These are phyloP conservation scores for Coemansia reversa DNA, from an alignment of 192 early-diverging fungal genomes.

Conservation along the genomic window DNA sequence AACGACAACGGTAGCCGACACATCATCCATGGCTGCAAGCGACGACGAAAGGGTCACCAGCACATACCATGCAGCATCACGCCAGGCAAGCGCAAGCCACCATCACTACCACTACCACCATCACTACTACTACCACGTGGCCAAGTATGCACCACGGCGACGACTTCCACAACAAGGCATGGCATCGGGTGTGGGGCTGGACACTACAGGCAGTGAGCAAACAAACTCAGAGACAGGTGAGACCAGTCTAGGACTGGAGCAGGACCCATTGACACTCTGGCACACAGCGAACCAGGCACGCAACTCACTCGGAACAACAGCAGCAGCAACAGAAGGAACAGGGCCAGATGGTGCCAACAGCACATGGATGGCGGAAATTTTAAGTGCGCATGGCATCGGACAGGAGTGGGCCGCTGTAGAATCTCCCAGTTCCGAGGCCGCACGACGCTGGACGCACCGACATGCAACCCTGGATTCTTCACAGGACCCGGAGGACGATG, in stretches of 20 bases:
- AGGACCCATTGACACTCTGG: conserved; percentile 36
- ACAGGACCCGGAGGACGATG: conserved; percentile 20
- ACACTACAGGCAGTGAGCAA: not conserved
- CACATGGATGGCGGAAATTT: conserved; percentile 34
- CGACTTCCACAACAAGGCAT: conserved; percentile 9
- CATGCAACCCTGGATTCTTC: conserved; percentile 33
- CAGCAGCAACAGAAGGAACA: not conserved
- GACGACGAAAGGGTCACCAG: conserved; percentile 12
- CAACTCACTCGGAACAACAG: not conserved
- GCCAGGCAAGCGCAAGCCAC: conserved; percentile 7
- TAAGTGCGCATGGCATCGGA: conserved; percentile 30
- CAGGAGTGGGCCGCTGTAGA: conserved; percentile 24
- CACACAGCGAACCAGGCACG: conserved; percentile 16
- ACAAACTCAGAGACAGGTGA: not conserved
- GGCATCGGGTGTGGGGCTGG: not conserved
- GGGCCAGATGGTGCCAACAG: not conserved
- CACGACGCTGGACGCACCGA: conserved; percentile 27
- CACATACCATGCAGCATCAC: not conserved
- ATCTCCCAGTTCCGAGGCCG: conserved; percentile 11
- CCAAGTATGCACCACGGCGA: conserved; percentile 15
- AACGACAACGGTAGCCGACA: conserved; percentile 16
- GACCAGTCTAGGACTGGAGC: not conserved
- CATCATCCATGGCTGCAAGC: not conserved
- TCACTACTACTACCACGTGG: conserved; percentile 26
- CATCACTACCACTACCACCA: conserved; percentile 39